These are phyloP conservation scores for Penicillium frequentans DNA, from an alignment of 2,329 filamentous ascomycete species.

Conservation along the genomic window DNA sequence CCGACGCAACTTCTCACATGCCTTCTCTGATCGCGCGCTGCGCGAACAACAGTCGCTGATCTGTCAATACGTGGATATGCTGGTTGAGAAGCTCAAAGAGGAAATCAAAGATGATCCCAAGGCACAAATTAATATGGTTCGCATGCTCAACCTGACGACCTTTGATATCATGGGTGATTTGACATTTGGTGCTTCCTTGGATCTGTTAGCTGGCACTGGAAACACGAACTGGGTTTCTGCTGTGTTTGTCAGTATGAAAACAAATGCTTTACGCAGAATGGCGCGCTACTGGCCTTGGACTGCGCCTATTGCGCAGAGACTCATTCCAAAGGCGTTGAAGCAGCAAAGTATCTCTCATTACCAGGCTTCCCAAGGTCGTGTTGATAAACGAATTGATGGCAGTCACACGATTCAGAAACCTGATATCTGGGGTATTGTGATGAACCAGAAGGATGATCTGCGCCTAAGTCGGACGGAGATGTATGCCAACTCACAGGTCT, in stretches of 20 bases:
- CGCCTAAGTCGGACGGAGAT: neutral
- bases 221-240: neutral
- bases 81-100: neutral
- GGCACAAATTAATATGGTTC: neutral
- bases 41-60: neutral
- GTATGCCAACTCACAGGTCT: conserved; percentile 16
- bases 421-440: neutral
- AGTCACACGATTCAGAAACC: neutral
- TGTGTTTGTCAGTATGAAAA: neutral
- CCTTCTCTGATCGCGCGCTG: neutral
- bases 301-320: neutral
- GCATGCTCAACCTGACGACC: neutral
- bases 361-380: neutral
- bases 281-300: neutral
- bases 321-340: neutral
- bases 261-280: neutral
- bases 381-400: neutral
- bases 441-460: neutral
- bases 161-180: conserved; percentile 5
- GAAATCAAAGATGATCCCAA: neutral
- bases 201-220: neutral
- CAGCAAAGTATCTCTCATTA: neutral
- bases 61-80: conserved; percentile 1
- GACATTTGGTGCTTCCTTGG: conserved; percentile 2
- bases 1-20: conserved; percentile 1